Evolutionary conservation across 768 basidiomycete species (phyloP).

Genomic region (Lactarius indigo): DNA sequence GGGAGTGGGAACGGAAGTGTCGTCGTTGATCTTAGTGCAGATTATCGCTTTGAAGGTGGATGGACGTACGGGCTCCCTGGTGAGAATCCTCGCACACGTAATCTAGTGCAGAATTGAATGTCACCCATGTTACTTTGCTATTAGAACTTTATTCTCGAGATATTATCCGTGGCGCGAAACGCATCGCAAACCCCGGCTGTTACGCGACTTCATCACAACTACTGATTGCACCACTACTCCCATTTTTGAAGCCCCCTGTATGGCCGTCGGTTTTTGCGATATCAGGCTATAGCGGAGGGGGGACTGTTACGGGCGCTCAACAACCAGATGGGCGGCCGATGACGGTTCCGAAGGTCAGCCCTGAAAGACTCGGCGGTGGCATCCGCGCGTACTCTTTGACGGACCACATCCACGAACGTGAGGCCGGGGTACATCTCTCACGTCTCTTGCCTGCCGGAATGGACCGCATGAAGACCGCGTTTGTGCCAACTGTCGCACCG

Average conservation of each 20-base stretch:
- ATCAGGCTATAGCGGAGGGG: slow-evolving; percentile 94
- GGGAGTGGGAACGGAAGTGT: slow-evolving; percentile 55
- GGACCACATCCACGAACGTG: slow-evolving; percentile 98
- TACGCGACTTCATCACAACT: slow-evolving; percentile 93
- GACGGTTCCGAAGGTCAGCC: slow-evolving; percentile 77
- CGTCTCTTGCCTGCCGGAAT: slow-evolving; percentile 42
- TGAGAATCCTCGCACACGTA: slow-evolving; percentile 58
- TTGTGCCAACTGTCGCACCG: slow-evolving; percentile 81
- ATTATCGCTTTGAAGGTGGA: slow-evolving; percentile 89
- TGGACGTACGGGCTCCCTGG: slow-evolving; percentile 99
- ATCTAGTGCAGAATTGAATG: slow-evolving; percentile 33
- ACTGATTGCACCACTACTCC: slow-evolving; percentile 83
- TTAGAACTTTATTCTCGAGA: slow-evolving; percentile 85
- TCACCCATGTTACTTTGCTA: slow-evolving; percentile 33
- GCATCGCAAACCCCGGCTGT: slow-evolving; percentile 97
- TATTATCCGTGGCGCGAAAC: slow-evolving; percentile 62
- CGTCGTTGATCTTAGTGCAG: slow-evolving; percentile 89
- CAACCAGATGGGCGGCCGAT: slow-evolving; percentile 66
- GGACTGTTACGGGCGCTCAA: slow-evolving; percentile 67
- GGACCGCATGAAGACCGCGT: slow-evolving; percentile 59
- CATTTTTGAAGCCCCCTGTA: slow-evolving; percentile 54
- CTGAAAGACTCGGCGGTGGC: slow-evolving; percentile 70
- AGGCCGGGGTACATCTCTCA: slow-evolving; percentile 83
- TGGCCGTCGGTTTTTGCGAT: slow-evolving; percentile 87
- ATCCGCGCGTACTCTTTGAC: slow-evolving; percentile 87